These are phyloP conservation scores for Paxillus ammoniavirescens DNA, from an alignment of 768 basidiomycete species.

Conservation along the genomic window DNA sequence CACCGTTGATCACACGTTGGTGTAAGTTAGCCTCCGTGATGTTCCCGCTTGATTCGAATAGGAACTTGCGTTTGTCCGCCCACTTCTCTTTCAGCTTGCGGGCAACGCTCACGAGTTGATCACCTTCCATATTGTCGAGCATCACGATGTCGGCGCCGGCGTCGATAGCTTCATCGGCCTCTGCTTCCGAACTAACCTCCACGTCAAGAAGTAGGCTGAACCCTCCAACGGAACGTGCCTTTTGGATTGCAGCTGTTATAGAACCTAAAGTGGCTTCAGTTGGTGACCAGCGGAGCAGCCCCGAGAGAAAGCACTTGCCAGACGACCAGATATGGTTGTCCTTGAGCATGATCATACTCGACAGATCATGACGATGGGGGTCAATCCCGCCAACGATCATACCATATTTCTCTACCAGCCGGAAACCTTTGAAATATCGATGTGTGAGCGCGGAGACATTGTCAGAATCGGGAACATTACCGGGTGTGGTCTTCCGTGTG, in stretches of 20 bases:
- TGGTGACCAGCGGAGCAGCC: background rate
- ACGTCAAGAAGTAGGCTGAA: conserved; percentile 92
- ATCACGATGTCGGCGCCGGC: conserved; percentile 95
- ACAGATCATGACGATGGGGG: conserved; percentile 93
- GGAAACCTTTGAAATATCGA: conserved; percentile 58
- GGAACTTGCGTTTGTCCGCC: conserved; percentile 77
- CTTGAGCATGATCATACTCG: conserved; percentile 99
- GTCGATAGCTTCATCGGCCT: conserved; percentile 95
- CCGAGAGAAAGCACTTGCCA: conserved; percentile 43
- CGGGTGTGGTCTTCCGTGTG: conserved; percentile 96
- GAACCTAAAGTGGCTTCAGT: conserved; percentile 54
- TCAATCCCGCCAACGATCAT: conserved; percentile 99
- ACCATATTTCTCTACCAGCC: conserved; percentile 96
- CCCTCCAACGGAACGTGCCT: conserved; percentile 87
- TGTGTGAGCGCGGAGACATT: conserved; percentile 4
- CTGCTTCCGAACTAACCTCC: conserved; percentile 84
- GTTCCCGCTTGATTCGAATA: conserved; percentile 93
- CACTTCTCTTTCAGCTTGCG: conserved; percentile 73
- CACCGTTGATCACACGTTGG: conserved; percentile 81
- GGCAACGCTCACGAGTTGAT: conserved; percentile 65
- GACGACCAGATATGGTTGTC: conserved; percentile 99
- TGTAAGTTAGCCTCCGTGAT: conserved; percentile 87
- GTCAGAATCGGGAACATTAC: conserved; percentile 27
- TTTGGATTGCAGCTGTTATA: conserved; percentile 82
- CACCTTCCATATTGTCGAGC: conserved; percentile 91